These are phyloP conservation scores for Biscutella laevigata DNA, from an alignment of 441 rosid species.

Conservation along the genomic window DNA sequence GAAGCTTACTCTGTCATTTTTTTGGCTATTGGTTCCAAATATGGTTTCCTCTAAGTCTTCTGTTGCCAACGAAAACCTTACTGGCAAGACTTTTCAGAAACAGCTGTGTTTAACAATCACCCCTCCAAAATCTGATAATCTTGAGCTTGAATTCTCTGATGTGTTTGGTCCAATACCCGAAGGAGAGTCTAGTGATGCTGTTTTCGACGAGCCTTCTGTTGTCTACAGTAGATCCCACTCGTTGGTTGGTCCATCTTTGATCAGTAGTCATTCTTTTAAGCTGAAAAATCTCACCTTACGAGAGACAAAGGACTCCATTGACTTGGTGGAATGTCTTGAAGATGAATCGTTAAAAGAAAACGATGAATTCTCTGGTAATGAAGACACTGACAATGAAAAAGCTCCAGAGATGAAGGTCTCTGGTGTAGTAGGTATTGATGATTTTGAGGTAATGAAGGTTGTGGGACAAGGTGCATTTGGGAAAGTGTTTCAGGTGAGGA, in stretches of 20 bases:
- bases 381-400: constrained; percentile 22
- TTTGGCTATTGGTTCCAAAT: constrained; percentile 23
- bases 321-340: constrained; percentile 35
- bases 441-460: constrained; percentile 81
- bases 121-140: constrained; percentile 40
- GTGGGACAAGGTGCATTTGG: constrained; percentile 98
- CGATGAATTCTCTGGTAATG: constrained; percentile 31
- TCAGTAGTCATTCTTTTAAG: constrained; percentile 47
- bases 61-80: constrained; percentile 27
- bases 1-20: constrained; percentile 20
- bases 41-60: constrained; percentile 61
- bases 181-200: constrained; percentile 33
- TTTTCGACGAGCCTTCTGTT: constrained; percentile 59
- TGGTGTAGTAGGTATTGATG: constrained; percentile 52
- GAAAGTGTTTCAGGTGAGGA: constrained; percentile 83
- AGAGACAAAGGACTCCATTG: constrained; percentile 43
- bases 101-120: constrained; percentile 34
- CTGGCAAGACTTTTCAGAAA: constrained; percentile 31
- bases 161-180: constrained; percentile 58
- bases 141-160: constrained; percentile 70
- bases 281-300: constrained; percentile 49
- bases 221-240: constrained; percentile 74
- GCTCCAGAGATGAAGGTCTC: constrained; percentile 21
- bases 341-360: constrained; percentile 28
- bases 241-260: constrained; percentile 67